A percentile compares a stretch with the other conserved stretches of the same genome.
These are phyloP conservation scores for Reticulascus tulasneorum DNA, from an alignment of 2,329 filamentous ascomycete genomes.

Conservation along the genomic window DNA sequence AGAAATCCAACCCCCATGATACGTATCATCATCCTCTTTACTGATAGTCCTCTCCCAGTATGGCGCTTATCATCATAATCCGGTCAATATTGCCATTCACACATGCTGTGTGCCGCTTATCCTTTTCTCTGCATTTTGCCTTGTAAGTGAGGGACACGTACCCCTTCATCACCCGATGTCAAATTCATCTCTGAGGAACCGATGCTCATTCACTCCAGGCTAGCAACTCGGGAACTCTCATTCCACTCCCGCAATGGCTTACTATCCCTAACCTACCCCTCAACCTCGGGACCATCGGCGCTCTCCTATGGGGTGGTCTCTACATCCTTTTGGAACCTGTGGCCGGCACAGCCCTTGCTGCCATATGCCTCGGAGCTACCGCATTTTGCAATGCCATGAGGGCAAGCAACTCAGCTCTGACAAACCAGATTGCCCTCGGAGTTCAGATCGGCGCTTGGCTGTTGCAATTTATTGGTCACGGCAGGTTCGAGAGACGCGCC, in stretches of 20 bases:
- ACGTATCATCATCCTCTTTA: background rate
- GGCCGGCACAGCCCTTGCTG: conserved; percentile 72
- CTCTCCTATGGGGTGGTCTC: conserved; percentile 67
- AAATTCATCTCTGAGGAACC: conserved; percentile 1
- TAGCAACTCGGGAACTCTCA: conserved; percentile 59
- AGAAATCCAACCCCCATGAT: background rate
- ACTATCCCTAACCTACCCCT: conserved; percentile 64
- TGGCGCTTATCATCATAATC: conserved; percentile 77
- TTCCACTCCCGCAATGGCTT: conserved; percentile 62
- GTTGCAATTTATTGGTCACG: conserved; percentile 87
- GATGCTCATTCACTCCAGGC: conserved; percentile 36
- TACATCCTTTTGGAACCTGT: conserved; percentile 94
- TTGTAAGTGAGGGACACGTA: conserved; percentile 50
- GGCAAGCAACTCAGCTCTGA: conserved; percentile 45
- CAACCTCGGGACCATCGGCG: conserved; percentile 62
- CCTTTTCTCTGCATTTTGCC: conserved; percentile 64
- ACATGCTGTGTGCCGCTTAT: conserved; percentile 76
- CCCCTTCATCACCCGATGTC: conserved; percentile 2
- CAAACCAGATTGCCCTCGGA: conserved; percentile 56
- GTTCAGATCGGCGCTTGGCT: conserved; percentile 77
- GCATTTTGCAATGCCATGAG: conserved; percentile 74
- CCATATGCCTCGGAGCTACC: conserved; percentile 71
- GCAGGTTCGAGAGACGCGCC: conserved; percentile 79
- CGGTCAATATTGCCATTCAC: conserved; percentile 74
- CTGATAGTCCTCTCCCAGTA: conserved; percentile 54